These are phyloP conservation scores for Fomitopsis schrenkii DNA, from an alignment of 1,284 basidiomycete species.

Conservation along the genomic window DNA sequence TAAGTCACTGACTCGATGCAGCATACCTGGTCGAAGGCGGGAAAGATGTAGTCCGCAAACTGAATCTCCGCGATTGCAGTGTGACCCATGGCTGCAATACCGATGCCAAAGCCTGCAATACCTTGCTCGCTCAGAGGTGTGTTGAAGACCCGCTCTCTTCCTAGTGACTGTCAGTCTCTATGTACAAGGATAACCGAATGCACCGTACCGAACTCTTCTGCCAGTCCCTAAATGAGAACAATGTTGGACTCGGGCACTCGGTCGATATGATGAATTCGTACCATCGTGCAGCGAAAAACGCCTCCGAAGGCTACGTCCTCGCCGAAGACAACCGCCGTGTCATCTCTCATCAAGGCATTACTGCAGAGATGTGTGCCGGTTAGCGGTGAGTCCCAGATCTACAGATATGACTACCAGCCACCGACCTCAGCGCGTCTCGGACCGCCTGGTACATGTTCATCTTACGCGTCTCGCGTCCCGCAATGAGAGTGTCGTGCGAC, in stretches of 20 bases:
- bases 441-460: constrained; percentile 91
- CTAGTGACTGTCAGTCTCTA: constrained; percentile 32
- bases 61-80: constrained; percentile 95
- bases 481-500: constrained; percentile 47
- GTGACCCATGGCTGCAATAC: constrained; percentile 89
- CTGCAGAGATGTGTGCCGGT: constrained; percentile 33
- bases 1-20: neutral
- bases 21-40: constrained; percentile 86
- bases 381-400: neutral
- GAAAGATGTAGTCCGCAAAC: constrained; percentile 84
- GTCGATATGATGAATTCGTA: constrained; percentile 23
- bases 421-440: constrained; percentile 81
- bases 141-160: constrained; percentile 92
- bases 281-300: constrained; percentile 88
- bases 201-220: constrained; percentile 82
- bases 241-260: neutral
- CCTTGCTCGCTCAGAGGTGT: constrained; percentile 93
- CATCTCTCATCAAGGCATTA: constrained; percentile 80
- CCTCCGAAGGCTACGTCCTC: constrained; percentile 92
- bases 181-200: neutral
- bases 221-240: constrained; percentile 54
- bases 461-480: constrained; percentile 80
- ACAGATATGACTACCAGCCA: constrained; percentile 6
- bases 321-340: constrained; percentile 88
- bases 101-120: constrained; percentile 93